A percentile compares a stretch with the other conserved stretches of the same genome.
phyloP scores from a whole-genome alignment of 352 stramenopile genomes.

The Globisporangium solare region DNA sequence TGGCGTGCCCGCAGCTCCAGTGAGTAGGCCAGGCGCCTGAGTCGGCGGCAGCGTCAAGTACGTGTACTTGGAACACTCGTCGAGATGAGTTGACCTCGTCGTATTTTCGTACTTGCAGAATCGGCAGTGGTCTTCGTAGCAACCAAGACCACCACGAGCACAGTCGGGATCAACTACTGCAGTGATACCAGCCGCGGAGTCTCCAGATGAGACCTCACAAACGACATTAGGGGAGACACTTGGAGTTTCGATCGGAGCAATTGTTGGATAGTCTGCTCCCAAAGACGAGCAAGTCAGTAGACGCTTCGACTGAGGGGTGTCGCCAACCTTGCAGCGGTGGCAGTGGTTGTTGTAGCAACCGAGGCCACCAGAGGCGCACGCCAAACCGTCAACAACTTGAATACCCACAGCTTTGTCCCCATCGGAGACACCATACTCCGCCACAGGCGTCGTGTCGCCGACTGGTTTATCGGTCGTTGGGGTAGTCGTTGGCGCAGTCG shows the following conservation, averaged over 20 bases:
- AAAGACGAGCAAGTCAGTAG: conserved; percentile 17
- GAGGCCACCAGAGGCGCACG: conserved; percentile 27
- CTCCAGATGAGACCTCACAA: neutral
- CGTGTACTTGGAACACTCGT: too few species aligned
- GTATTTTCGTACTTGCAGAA: conserved; percentile 36
- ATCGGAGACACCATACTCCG: conserved; percentile 15
- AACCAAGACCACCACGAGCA: conserved; percentile 9
- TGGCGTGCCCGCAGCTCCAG: too few species aligned
- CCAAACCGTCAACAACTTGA: conserved; percentile 21
- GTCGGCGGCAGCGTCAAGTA: too few species aligned
- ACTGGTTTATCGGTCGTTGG: too few species aligned
- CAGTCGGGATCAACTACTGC: conserved; percentile 12
- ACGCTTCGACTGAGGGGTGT: conserved; percentile 26
- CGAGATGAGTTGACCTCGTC: too few species aligned
- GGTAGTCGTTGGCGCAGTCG: too few species aligned
- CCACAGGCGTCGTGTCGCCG: neutral
- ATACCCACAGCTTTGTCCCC: conserved; percentile 28
- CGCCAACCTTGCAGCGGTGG: conserved; percentile 17
- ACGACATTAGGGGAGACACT: too few species aligned
- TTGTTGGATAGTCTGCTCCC: too few species aligned
- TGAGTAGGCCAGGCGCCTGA: too few species aligned
- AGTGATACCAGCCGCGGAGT: neutral
- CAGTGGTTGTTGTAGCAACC: conserved; percentile 31
- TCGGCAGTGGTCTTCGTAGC: conserved; percentile 13
- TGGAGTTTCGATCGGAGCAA: too few species aligned